Percentiles rank a stretch among this genome's conserved stretches.
These are phyloP conservation scores for Starmera amethionina DNA, from an alignment of 805 yeast genomes.

Conservation along the genomic window DNA sequence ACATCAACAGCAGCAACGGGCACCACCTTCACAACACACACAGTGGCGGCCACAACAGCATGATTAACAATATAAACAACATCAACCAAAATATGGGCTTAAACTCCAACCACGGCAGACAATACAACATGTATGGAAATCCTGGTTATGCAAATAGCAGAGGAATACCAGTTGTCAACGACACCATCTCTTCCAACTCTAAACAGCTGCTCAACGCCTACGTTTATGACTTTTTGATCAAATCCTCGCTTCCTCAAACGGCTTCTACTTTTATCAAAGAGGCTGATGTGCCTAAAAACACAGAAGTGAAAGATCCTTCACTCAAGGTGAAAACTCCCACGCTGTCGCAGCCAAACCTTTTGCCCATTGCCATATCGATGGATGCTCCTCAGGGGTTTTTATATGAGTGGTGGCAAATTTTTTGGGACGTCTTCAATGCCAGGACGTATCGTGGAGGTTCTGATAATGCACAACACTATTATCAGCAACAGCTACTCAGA, in stretches of 20 bases:
- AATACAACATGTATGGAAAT: background rate
- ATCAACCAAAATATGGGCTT: too few relatives aligned
- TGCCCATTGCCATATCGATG: conserved; percentile 44
- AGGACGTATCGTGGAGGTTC: conserved; percentile 59
- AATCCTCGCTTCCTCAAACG: conserved; percentile 60
- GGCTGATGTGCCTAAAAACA: conserved; percentile 44
- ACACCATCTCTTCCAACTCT: conserved; percentile 16
- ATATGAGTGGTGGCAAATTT: conserved; percentile 93
- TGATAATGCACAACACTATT: conserved; percentile 58
- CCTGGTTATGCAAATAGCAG: background rate
- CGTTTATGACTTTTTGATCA: conserved; percentile 75
- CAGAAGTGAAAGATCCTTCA: conserved; percentile 1
- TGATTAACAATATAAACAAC: too few relatives aligned
- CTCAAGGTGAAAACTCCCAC: conserved; percentile 14
- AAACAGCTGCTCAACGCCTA: conserved; percentile 68
- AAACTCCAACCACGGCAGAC: too few relatives aligned
- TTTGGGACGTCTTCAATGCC: conserved; percentile 89
- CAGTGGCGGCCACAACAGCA: too few relatives aligned
- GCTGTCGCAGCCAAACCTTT: conserved; percentile 27
- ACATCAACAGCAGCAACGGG: too few relatives aligned
- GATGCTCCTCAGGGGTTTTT: conserved; percentile 84
- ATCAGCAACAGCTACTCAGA: conserved; percentile 48
- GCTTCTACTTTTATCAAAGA: conserved; percentile 70
- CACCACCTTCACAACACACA: too few relatives aligned
- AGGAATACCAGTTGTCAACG: conserved; percentile 10